Evolutionary conservation across 805 yeast species (phyloP).

Genomic region (Candida railenensis): DNA sequence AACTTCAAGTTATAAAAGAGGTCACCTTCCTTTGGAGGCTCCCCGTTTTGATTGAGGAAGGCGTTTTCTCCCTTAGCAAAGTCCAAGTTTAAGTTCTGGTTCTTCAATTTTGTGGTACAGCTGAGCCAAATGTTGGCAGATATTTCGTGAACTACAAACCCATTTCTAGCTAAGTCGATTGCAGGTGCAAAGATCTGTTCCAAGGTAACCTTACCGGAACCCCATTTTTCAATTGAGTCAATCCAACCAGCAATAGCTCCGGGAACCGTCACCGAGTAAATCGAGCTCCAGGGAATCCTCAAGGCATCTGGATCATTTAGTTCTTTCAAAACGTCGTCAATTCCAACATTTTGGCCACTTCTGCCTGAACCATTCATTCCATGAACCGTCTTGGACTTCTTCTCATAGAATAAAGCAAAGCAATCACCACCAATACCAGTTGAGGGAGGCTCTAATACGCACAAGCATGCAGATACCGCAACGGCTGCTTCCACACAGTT

Average conservation of each 20-base stretch:
- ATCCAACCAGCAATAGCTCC: constrained; percentile 82
- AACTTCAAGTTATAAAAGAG: constrained; percentile 49
- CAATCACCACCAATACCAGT: constrained; percentile 72
- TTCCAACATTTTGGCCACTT: constrained; percentile 49
- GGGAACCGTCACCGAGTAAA: constrained; percentile 67
- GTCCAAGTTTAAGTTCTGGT: constrained; percentile 31
- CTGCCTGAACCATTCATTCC: constrained; percentile 81
- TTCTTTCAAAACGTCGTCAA: constrained; percentile 47
- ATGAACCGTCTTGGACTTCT: constrained; percentile 46
- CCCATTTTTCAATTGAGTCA: constrained; percentile 69
- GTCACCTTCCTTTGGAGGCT: constrained; percentile 57
- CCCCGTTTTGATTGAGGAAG: constrained; percentile 31
- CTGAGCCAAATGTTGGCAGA: constrained; percentile 49
- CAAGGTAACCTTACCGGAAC: constrained; percentile 63
- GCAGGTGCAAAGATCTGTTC: constrained; percentile 62
- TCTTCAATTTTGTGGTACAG: constrained; percentile 37
- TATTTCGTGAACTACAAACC: constrained; percentile 64
- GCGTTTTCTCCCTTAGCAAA: constrained; percentile 25
- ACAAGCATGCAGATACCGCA: constrained; percentile 56
- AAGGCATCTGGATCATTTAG: constrained; percentile 39
- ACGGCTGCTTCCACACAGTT: constrained; percentile 68
- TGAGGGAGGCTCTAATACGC: constrained; percentile 57
- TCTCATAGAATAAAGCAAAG: constrained; percentile 60
- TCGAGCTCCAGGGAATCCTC: constrained; percentile 53
- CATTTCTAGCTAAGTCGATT: constrained; percentile 65